Evolutionary conservation across 306 rosid species (phyloP), one percentile per base, ranked within the genome.

Genomic region (Argentina anserina): DNA sequence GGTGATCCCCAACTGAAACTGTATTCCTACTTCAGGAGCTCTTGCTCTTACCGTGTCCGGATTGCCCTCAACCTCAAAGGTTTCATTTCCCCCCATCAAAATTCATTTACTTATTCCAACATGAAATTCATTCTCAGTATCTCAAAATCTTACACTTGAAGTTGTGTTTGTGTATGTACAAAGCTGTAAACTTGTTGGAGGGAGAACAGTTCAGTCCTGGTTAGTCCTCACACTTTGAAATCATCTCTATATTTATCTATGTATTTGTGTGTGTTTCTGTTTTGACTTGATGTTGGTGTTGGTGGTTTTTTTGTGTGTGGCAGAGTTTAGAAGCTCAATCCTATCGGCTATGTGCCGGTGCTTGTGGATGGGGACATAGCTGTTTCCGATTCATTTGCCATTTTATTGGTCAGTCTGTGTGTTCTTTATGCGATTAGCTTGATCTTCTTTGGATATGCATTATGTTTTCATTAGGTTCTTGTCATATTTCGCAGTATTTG

Each of bases 21-120:
- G 52, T 86, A 83, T 41, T 83, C 87, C 39, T 73, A 78, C 76
- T 79, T 68, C 75, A 40, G 76, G 73, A 86, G 90, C 53, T 76
- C 84, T 67, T 83, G 87, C 67, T 18, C 90, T 20, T 52, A 17
- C 53, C 87, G 87, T 17, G 86, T 86, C 29, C 79, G 86, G 55
- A 83, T 83, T 34, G 90, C 84, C 65, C 87, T 86, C 58, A 86
- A 84, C 79, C 79, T 93, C 72, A 93, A 93, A 89, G 90, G 95
- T 85, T 31, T 53, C 52, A 8, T 9, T 78, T 58, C 31, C 69
- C 20, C 56, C 28, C 46, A 42, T 42, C 46, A 42, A 23, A 11
- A 7, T 73, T 18, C n/a, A n/a, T n/a, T n/a, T 14, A 64, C 18
- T 52, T 37, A 5, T 56, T 4, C 58, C 33, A 55, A 1, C 17